These are phyloP conservation scores for Viridothelium virens DNA, from an alignment of 495 filamentous ascomycete genomes.

Conservation along the genomic window DNA sequence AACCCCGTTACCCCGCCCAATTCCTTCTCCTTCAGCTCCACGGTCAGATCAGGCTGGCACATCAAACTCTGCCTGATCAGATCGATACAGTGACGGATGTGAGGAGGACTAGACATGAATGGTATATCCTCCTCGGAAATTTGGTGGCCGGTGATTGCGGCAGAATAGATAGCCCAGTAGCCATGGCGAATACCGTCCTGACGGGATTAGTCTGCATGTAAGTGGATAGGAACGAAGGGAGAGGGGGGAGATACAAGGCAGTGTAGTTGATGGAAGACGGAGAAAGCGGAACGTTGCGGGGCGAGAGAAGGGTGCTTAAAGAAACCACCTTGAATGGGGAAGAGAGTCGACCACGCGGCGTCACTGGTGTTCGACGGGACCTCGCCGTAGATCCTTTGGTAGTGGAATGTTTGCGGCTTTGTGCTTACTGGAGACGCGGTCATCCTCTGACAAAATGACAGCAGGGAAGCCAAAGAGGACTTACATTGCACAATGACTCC, in stretches of 20 bases:
- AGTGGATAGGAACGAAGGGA: neutral
- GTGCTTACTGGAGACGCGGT: neutral
- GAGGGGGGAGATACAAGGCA: constrained; percentile 13
- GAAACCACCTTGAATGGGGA: constrained; percentile 20
- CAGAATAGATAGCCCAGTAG: constrained; percentile 16
- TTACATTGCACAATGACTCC: neutral
- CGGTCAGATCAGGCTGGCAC: constrained; percentile 18
- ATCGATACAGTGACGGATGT: constrained; percentile 17
- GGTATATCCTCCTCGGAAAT: neutral
- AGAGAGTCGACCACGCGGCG: constrained; percentile 4
- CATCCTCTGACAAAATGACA: neutral
- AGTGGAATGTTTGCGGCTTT: neutral
- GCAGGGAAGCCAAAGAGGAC: neutral
- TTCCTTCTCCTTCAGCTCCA: constrained; percentile 10
- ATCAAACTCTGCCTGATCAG: constrained; percentile 15
- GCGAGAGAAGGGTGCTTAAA: constrained; percentile 20
- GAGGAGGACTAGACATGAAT: neutral
- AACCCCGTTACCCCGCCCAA: constrained; percentile 17
- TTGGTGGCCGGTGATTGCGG: constrained; percentile 9
- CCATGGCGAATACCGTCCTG: constrained; percentile 19
- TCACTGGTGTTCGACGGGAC: neutral
- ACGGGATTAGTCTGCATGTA: neutral
- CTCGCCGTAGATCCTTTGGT: neutral
- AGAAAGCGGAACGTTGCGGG: constrained; percentile 10
- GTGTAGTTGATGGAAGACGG: constrained; percentile 18